phyloP scores from a whole-genome alignment of 305 asterid species.

The Stenogyne calaminthoides region DNA sequence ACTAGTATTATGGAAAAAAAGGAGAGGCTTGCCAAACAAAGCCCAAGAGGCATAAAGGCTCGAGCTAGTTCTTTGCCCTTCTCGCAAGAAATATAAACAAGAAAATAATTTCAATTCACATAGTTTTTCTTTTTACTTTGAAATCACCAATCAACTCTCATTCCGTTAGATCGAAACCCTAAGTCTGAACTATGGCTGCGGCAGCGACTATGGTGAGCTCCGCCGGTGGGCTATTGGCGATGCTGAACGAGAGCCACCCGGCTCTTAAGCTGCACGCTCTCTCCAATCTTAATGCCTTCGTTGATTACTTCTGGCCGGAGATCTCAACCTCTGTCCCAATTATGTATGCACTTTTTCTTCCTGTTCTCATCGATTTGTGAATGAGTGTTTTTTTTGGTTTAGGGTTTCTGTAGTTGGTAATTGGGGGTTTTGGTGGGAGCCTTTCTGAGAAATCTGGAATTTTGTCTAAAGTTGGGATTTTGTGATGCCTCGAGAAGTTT shows the following conservation, averaged over 20 bases:
- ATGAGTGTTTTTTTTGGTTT: neutral
- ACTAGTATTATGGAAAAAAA: no score
- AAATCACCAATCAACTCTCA: neutral
- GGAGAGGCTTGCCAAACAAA: neutral
- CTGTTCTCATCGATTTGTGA: neutral
- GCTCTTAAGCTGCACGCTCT: conserved; percentile 89
- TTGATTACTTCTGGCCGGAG: conserved; percentile 99
- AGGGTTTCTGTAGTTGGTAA: neutral
- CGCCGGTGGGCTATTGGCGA: conserved; percentile 89
- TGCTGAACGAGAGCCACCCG: conserved; percentile 83
- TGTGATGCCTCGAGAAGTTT: neutral
- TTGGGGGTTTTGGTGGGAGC: conserved; percentile 14
- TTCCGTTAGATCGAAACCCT: conserved; percentile 39
- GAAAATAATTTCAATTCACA: neutral
- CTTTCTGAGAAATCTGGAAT: neutral
- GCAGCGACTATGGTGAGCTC: conserved; percentile 87
- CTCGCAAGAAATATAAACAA: no score
- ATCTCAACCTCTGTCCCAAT: conserved; percentile 84
- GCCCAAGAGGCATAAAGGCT: neutral
- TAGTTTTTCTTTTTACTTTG: neutral
- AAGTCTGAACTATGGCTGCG: conserved; percentile 44
- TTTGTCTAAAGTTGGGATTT: conserved; percentile 18
- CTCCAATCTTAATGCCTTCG: conserved; percentile 72
- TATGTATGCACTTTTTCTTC: conserved; percentile 56
- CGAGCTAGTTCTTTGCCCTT: conserved; percentile 3